Conservation (phyloP, 495 filamentous ascomycete species). For the Podospora fimiseda region DNA sequence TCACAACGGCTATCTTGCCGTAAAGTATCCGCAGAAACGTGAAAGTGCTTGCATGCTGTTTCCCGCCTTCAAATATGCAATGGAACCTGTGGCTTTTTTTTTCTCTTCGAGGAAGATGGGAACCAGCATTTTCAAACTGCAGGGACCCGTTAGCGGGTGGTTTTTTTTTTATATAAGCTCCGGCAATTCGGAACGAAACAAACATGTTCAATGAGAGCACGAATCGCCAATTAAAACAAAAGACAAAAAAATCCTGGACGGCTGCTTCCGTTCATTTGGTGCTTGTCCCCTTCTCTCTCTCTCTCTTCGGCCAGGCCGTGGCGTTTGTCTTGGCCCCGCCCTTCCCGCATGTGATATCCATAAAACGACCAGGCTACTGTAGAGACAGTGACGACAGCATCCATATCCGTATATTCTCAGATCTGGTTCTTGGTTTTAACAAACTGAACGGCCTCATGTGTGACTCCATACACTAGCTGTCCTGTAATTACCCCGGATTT, state of each 20-base stretch:
- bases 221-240: too few species aligned
- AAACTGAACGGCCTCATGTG: not conserved
- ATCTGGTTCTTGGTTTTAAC: not conserved
- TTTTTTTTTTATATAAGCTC: too few species aligned
- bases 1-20: too few species aligned
- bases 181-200: not conserved
- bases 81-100: too few species aligned
- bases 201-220: not conserved
- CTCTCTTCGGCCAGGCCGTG: not conserved
- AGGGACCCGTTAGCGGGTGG: not conserved
- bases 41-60: not conserved
- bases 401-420: too few species aligned
- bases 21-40: too few species aligned
- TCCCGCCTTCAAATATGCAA: too few species aligned
- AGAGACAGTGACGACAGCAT: not conserved
- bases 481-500: not conserved
- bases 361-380: too few species aligned
- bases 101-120: too few species aligned
- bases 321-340: slow-evolving; percentile 2
- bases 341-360: slow-evolving; percentile 3
- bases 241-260: too few species aligned
- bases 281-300: not conserved
- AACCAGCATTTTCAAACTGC: not conserved
- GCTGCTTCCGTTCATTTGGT: not conserved
- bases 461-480: not conserved